Base-by-base conservation (phyloP, 495 filamentous ascomycete species). In the Xylaria intraflava region DNA sequence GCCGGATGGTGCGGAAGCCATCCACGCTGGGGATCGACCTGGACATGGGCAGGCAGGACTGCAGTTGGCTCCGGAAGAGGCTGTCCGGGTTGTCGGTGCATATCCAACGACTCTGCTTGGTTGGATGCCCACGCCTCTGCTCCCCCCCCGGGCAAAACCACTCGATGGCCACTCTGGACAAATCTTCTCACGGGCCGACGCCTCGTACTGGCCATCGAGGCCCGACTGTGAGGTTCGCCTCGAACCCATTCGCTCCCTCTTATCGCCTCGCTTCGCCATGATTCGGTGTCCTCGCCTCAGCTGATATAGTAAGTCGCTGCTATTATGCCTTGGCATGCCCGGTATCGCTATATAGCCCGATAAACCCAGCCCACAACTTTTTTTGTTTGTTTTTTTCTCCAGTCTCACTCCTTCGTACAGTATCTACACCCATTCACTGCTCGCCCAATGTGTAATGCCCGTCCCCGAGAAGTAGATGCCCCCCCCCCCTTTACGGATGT, bases 1-100 rank as follows among this genome's bases (percentile, higher is more conserved):
- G 50, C 41, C 51, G 51, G 51, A 30, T 53, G 38, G 17, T 53
- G 31, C 51, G 51, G 51, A 33, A 53, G 22, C 4, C 16, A 3
- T 41, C 26, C 36, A 14, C 16, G 31, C 42, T 23, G 31, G 51
- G 26, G 42, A 17, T 8, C 1, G 17, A 38, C 35, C 35, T 38
- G 35, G 35, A 17, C 11, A 2, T 39, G 16, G 36, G 41, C 14
- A 26, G 24, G 41, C 26, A 33, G 35, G 29, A n/a, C 7, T n/a
- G 20, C 14, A 30, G 35, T 38, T 38, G 35, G 35, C 14, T n/a
- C 51, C 38, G 42, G 31, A 30, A 47, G 11, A 22, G 30, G 5
- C 23, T 6, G 24, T n/a, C 29, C n/a, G 43, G 26, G 6, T 26
- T 12, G 5, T 29, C 51, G 42, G 36, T 17, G 33, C 33, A 23